A percentile compares a stretch with the other conserved stretches of the same genome.
Evolutionary conservation across 2,329 filamentous ascomycete genomes (phyloP).

Genomic region (Niveomyces coronatus): DNA sequence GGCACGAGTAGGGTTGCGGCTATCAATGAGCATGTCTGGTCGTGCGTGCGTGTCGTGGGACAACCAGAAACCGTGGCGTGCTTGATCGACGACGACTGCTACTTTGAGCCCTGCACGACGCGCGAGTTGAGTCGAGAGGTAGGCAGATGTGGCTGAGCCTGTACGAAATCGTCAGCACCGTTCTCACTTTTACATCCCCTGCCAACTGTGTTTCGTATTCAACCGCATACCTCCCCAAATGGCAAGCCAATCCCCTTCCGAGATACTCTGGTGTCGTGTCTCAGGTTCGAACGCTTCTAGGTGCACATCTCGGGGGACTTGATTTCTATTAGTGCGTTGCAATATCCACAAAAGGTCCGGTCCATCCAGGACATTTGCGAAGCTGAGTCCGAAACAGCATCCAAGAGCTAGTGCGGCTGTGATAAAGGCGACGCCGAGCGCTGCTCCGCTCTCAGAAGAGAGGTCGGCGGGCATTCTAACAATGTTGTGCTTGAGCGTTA

Average conservation of each 20-base stretch:
- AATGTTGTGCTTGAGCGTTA: slow-evolving; percentile 54
- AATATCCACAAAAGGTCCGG: slow-evolving; percentile 49
- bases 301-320: slow-evolving; percentile 50
- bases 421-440: slow-evolving; percentile 61
- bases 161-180: too few species aligned
- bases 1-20: slow-evolving; percentile 54
- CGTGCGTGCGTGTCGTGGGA: slow-evolving; percentile 31
- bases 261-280: slow-evolving; percentile 39
- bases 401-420: slow-evolving; percentile 57
- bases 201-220: too few species aligned
- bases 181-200: too few species aligned
- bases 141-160: slow-evolving; percentile 60
- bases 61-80: slow-evolving; percentile 52
- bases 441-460: slow-evolving; percentile 45
- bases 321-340: slow-evolving; percentile 30
- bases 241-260: slow-evolving; percentile 56
- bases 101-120: slow-evolving; percentile 55
- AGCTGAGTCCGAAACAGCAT: slow-evolving; percentile 60
- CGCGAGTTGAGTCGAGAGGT: slow-evolving; percentile 57
- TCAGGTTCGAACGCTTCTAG: slow-evolving; percentile 53
- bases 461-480: slow-evolving; percentile 47
- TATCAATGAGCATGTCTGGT: slow-evolving; percentile 59
- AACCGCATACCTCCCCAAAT: slow-evolving; percentile 55
- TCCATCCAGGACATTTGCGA: slow-evolving; percentile 38
- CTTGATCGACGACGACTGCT: slow-evolving; percentile 55